phyloP scores from a whole-genome alignment of 2,329 filamentous ascomycete genomes.

The Verticillium alfalfae region DNA sequence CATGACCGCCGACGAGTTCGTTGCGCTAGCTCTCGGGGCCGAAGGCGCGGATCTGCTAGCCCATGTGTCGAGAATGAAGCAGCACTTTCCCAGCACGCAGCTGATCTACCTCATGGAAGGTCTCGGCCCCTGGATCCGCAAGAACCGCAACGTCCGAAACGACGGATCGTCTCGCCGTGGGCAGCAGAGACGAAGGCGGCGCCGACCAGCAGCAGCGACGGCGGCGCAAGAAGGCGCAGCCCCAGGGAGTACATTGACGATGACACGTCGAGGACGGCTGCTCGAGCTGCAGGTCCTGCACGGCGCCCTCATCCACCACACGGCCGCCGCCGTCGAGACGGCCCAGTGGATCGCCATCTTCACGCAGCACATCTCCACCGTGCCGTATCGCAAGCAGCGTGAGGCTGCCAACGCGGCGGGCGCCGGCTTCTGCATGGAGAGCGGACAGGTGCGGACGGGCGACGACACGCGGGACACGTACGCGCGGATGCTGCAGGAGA shows the following conservation, averaged over 20 bases:
- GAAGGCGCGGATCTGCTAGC: slow-evolving; percentile 47
- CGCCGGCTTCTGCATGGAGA: slow-evolving; percentile 73
- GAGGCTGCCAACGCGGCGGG: slow-evolving; percentile 42
- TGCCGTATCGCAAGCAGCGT: slow-evolving; percentile 60
- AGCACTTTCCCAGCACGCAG: slow-evolving; percentile 43
- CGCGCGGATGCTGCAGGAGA: slow-evolving; percentile 70
- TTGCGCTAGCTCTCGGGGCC: slow-evolving; percentile 46
- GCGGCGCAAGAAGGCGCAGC: slow-evolving; percentile 36
- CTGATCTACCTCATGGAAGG: slow-evolving; percentile 71
- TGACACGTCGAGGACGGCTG: slow-evolving; percentile 63
- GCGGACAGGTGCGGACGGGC: slow-evolving; percentile 68
- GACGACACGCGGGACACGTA: slow-evolving; percentile 63
- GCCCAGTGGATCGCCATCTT: slow-evolving; percentile 69
- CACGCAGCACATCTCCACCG: slow-evolving; percentile 73
- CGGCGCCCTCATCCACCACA: slow-evolving; percentile 65
- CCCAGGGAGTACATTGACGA: slow-evolving; percentile 54
- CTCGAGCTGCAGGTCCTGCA: slow-evolving; percentile 66
- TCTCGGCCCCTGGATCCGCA: slow-evolving; percentile 58
- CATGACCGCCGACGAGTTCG: slow-evolving; percentile 60
- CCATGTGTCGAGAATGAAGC: slow-evolving; percentile 52
- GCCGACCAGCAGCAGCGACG: slow-evolving; percentile 17
- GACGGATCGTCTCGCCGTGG: slow-evolving; percentile 61
- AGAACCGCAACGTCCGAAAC: slow-evolving; percentile 64
- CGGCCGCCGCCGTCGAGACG: slow-evolving; percentile 52
- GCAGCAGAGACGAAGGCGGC: slow-evolving; percentile 28